Conservation (phyloP, 805 yeast genomes). For the Saturnispora saitoi region DNA sequence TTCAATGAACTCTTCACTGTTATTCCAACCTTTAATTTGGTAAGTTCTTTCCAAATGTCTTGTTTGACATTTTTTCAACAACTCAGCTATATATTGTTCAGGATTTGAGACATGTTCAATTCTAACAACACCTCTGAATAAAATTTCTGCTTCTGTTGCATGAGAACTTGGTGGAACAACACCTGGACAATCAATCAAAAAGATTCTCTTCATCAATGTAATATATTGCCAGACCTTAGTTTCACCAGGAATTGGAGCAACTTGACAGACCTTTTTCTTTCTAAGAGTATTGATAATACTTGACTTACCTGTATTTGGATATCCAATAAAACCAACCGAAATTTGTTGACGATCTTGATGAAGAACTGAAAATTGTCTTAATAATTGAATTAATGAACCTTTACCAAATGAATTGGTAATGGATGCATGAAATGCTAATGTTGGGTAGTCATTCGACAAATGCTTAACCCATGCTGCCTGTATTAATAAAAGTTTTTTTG, state of each 20-base stretch:
- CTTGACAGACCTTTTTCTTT: slow-evolving; percentile 90
- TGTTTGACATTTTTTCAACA: slow-evolving; percentile 74
- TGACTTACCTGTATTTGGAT: slow-evolving; percentile 97
- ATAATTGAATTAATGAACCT: slow-evolving; percentile 86
- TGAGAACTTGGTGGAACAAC: slow-evolving; percentile 92
- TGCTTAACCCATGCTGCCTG: slow-evolving; percentile 99
- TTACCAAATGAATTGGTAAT: slow-evolving; percentile 96
- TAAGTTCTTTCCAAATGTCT: slow-evolving; percentile 93
- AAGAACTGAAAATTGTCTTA: slow-evolving; percentile 85
- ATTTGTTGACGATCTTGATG: slow-evolving; percentile 93
- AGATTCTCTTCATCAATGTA: slow-evolving; percentile 91
- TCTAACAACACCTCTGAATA: slow-evolving; percentile 95
- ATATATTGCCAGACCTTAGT: slow-evolving; percentile 99
- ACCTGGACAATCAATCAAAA: slow-evolving; percentile 97
- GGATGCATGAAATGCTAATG: slow-evolving; percentile 96
- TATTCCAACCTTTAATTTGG: slow-evolving; percentile 85
- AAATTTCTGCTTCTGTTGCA: slow-evolving; percentile 84
- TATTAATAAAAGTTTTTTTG: slow-evolving; percentile 13
- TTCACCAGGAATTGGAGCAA: slow-evolving; percentile 98
- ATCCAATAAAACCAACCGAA: slow-evolving; percentile 95
- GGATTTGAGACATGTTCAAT: slow-evolving; percentile 96
- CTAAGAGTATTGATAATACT: slow-evolving; percentile 90
- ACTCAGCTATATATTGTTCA: slow-evolving; percentile 88
- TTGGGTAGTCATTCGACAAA: slow-evolving; percentile 83
- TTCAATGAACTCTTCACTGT: slow-evolving; percentile 75